These are phyloP conservation scores for Mortierella alpina DNA, from an alignment of 192 early-diverging fungal species.

Conservation along the genomic window DNA sequence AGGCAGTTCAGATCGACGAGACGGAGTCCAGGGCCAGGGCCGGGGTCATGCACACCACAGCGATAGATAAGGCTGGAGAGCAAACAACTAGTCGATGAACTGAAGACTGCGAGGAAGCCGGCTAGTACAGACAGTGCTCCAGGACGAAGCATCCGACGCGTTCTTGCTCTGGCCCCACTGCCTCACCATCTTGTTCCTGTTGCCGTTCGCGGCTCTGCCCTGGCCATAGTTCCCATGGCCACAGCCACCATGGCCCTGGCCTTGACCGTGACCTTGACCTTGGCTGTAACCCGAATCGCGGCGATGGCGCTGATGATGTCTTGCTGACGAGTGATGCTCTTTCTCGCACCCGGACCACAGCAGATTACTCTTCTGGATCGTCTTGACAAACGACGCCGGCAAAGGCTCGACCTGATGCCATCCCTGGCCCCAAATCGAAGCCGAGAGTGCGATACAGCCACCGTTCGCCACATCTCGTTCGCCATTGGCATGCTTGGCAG, in stretches of 20 bases:
- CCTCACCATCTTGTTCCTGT: background rate
- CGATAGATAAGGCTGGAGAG: background rate
- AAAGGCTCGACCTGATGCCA: constrained; percentile 51
- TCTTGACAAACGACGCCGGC: constrained; percentile 48
- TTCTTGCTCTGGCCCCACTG: constrained; percentile 5
- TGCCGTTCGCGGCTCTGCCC: background rate
- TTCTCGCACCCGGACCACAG: constrained; percentile 25
- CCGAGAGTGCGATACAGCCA: constrained; percentile 24
- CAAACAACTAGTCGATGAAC: constrained; percentile 30
- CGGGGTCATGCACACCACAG: background rate
- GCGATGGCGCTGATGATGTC: background rate
- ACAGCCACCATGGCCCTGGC: background rate
- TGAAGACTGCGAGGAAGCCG: constrained; percentile 49
- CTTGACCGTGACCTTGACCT: background rate
- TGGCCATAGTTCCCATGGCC: background rate
- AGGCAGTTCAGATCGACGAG: too few species aligned
- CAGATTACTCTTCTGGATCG: constrained; percentile 21
- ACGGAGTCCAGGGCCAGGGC: background rate
- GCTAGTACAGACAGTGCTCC: constrained; percentile 31
- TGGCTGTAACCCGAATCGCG: background rate
- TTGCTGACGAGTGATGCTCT: constrained; percentile 5
- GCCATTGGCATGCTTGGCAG: background rate
- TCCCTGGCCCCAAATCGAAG: constrained; percentile 44
- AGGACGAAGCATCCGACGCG: constrained; percentile 23
- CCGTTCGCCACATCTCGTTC: background rate